phyloP scores from a whole-genome alignment of 2,329 filamentous ascomycete genomes.

The Botrytis fabae region DNA sequence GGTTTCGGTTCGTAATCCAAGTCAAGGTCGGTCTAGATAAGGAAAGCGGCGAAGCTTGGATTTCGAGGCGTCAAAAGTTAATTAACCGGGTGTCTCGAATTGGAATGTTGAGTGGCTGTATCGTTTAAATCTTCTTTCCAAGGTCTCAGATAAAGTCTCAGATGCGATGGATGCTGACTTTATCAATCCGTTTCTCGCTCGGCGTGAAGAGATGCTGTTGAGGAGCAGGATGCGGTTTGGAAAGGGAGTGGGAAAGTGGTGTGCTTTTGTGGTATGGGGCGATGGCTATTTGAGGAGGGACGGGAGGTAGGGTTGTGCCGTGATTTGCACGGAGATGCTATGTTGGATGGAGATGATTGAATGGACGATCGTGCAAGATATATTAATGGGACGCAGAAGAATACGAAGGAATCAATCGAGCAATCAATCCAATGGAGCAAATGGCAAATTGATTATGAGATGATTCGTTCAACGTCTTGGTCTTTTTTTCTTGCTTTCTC shows the following conservation, averaged over 20 bases:
- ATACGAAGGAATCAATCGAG: constrained; percentile 16
- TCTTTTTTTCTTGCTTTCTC: neutral
- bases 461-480: neutral
- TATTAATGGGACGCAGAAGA: constrained; percentile 7
- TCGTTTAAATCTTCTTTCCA: neutral
- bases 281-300: neutral
- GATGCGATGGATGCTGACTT: constrained; percentile 25
- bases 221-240: too few species aligned
- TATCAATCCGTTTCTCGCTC: constrained; percentile 38
- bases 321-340: neutral
- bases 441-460: neutral
- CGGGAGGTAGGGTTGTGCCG: neutral
- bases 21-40: constrained; percentile 29
- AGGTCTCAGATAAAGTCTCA: constrained; percentile 36
- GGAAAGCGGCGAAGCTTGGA: constrained; percentile 27
- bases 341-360: neutral
- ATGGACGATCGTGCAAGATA: neutral
- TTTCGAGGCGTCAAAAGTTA: constrained; percentile 1
- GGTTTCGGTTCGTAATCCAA: constrained; percentile 38
- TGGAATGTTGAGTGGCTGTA: constrained; percentile 19
- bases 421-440: constrained; percentile 16
- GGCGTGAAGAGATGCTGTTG: constrained; percentile 17
- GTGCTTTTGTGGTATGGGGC: neutral
- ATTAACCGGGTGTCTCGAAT: constrained; percentile 4
- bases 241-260: neutral